phyloP scores from a whole-genome alignment of 768 basidiomycete species.

The Floccularia luteovirens region DNA sequence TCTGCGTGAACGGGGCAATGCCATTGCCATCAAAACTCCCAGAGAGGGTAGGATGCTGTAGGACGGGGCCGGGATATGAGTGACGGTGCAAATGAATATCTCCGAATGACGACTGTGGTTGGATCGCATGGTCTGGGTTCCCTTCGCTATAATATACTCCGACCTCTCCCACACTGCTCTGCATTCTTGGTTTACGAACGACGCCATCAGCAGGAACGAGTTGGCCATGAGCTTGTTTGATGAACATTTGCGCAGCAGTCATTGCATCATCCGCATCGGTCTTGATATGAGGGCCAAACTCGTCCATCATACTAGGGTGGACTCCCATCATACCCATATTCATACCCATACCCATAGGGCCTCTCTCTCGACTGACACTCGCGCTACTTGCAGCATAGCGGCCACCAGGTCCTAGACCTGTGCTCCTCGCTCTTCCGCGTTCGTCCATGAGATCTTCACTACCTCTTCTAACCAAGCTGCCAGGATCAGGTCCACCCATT shows the following conservation, averaged over 20 bases:
- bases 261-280: constrained; percentile 18
- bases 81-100: not conserved
- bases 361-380: constrained; percentile 13
- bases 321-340: too few species aligned
- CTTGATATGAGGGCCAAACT: constrained; percentile 15
- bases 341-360: constrained; percentile 5
- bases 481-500: constrained; percentile 14
- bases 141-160: constrained; percentile 23
- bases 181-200: constrained; percentile 20
- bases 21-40: not conserved
- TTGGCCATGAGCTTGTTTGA: constrained; percentile 53
- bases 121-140: constrained; percentile 7
- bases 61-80: not conserved
- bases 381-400: constrained; percentile 6
- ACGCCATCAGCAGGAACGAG: constrained; percentile 26
- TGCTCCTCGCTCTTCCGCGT: constrained; percentile 14
- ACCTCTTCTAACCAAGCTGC: constrained; percentile 14
- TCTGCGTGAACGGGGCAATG: constrained; percentile 5
- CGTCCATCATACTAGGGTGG: constrained; percentile 23
- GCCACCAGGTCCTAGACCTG: constrained; percentile 4
- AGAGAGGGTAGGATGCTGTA: not conserved
- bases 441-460: constrained; percentile 24
- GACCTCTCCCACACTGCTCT: constrained; percentile 19
- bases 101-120: not conserved
- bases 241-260: constrained; percentile 63